A percentile compares a stretch with the other conserved stretches of the same genome.
phyloP scores from a whole-genome alignment of 2,329 filamentous ascomycete genomes.

The Xylaria sp. region DNA sequence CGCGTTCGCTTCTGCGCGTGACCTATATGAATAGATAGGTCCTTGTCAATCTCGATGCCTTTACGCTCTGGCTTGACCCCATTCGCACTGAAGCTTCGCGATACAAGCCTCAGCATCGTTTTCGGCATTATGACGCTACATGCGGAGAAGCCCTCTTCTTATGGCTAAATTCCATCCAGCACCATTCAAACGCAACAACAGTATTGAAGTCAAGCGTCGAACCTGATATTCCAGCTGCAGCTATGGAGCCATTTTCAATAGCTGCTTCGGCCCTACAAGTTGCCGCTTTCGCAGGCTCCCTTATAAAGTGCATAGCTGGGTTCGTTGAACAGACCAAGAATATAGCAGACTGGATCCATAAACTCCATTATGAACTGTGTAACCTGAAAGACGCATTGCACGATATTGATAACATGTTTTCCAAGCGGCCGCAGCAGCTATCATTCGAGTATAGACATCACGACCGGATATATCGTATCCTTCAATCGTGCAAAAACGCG shows the following conservation, averaged over 20 bases:
- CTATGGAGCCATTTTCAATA: conserved; percentile 45
- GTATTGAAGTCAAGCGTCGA: neutral
- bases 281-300: conserved; percentile 35
- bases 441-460: conserved; percentile 46
- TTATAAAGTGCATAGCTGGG: conserved; percentile 40
- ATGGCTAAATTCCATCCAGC: neutral
- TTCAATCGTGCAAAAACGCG: conserved; percentile 42
- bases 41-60: neutral
- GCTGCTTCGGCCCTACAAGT: conserved; percentile 40
- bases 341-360: conserved; percentile 38
- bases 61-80: neutral
- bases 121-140: neutral
- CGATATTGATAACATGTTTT: conserved; percentile 38
- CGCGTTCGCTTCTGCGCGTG: neutral
- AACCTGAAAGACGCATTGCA: conserved; percentile 38
- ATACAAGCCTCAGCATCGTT: neutral
- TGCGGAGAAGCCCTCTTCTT: neutral
- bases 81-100: neutral
- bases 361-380: conserved; percentile 43
- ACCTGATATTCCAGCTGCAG: neutral
- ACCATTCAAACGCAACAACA: neutral
- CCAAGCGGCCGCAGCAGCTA: conserved; percentile 36
- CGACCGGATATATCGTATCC: conserved; percentile 42
- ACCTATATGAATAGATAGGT: neutral
- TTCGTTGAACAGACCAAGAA: conserved; percentile 41